phyloP scores from a whole-genome alignment of 2,329 filamentous ascomycete species.

The Pyrenochaeta sp. region DNA sequence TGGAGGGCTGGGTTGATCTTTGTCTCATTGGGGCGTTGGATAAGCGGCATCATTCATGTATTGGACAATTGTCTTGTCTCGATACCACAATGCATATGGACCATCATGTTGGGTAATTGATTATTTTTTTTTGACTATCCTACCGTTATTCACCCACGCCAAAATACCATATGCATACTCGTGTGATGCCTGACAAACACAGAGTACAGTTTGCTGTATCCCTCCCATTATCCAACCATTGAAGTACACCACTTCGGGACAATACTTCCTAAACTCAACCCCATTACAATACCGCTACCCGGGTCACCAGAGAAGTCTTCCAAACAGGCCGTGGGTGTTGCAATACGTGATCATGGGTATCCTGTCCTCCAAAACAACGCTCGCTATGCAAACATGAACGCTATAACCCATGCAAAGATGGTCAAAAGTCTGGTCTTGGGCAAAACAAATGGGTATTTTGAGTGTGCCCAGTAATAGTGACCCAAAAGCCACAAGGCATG shows the following conservation, averaged over 20 bases:
- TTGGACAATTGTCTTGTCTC: not conserved
- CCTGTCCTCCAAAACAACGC: conserved; percentile 14
- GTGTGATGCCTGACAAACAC: not conserved
- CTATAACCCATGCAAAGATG: conserved; percentile 1
- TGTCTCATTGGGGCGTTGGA: no score
- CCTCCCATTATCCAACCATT: no score
- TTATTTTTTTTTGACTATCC: not conserved
- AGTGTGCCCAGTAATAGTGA: not conserved
- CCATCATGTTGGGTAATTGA: not conserved
- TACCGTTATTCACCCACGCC: not conserved
- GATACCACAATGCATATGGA: not conserved
- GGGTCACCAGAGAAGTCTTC: no score
- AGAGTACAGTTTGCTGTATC: not conserved
- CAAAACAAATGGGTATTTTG: not conserved
- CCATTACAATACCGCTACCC: not conserved
- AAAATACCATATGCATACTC: not conserved
- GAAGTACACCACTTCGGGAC: no score
- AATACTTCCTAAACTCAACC: no score
- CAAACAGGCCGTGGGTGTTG: no score
- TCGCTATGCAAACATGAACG: conserved; percentile 25
- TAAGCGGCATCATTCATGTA: no score
- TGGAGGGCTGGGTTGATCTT: no score
- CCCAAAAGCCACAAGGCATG: not conserved
- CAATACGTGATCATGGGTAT: conserved; percentile 19
- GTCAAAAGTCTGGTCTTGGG: not conserved